These are phyloP conservation scores for Diplodia corticola DNA, from an alignment of 2,329 filamentous ascomycete species.

Conservation along the genomic window DNA sequence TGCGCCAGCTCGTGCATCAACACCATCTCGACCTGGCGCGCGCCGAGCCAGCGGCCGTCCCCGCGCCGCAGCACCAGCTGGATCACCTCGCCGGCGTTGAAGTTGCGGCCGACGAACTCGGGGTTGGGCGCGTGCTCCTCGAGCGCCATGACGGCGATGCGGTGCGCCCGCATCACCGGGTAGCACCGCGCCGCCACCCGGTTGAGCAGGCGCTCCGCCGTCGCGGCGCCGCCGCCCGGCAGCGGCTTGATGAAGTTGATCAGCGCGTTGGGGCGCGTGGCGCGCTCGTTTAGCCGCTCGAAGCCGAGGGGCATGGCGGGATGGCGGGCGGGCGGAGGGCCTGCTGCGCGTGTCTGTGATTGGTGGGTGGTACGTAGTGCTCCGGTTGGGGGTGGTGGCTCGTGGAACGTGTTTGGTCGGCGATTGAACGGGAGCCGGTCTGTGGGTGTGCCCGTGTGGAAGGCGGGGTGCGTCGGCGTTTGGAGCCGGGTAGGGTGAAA, in stretches of 20 bases:
- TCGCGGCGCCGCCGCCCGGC: slow-evolving; percentile 52
- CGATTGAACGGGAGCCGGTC: neutral
- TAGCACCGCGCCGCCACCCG: slow-evolving; percentile 66
- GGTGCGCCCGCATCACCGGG: slow-evolving; percentile 56
- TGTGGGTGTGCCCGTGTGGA: neutral
- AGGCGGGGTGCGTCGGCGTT: neutral
- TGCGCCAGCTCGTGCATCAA: slow-evolving; percentile 93
- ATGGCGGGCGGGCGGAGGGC: slow-evolving; percentile 47
- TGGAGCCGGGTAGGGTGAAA: neutral
- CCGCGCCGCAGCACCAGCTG: slow-evolving; percentile 77
- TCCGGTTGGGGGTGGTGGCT: neutral
- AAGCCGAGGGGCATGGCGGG: slow-evolving; percentile 72
- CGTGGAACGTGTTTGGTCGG: neutral
- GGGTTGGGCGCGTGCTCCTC: slow-evolving; percentile 80
- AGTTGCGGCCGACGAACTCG: slow-evolving; percentile 86
- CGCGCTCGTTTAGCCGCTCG: slow-evolving; percentile 74
- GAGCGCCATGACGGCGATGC: slow-evolving; percentile 54
- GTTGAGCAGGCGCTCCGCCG: slow-evolving; percentile 39
- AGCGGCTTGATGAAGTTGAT: slow-evolving; percentile 86
- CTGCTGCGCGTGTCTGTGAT: neutral
- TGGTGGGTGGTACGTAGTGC: neutral
- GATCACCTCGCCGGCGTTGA: slow-evolving; percentile 85
- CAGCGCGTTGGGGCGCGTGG: slow-evolving; percentile 70
- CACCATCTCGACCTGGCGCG: slow-evolving; percentile 85
- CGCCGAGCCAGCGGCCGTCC: slow-evolving; percentile 70